These are phyloP conservation scores for Arbutus unedo DNA, from an alignment of 148 eudicot genomes.

Conservation along the genomic window DNA sequence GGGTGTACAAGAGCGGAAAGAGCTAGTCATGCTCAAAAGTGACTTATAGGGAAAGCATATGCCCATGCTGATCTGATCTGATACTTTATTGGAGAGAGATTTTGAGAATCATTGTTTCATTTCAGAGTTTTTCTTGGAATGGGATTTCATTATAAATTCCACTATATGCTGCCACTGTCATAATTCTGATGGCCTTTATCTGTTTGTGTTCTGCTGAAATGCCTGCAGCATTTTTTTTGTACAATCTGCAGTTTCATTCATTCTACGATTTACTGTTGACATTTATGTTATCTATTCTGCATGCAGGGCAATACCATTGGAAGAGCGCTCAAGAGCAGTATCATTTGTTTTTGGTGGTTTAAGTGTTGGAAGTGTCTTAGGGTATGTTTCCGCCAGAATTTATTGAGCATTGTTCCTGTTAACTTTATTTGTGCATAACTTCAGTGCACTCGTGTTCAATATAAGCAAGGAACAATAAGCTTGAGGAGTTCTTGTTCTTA, in stretches of 20 bases:
- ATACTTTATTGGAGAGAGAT: neutral
- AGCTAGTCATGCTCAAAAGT: too few relatives aligned
- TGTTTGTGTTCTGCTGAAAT: neutral
- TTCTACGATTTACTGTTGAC: neutral
- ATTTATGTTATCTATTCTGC: neutral
- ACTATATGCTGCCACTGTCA: neutral
- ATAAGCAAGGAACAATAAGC: neutral
- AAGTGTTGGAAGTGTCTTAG: conserved; percentile 93
- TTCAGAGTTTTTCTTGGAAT: neutral
- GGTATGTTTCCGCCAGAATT: conserved; percentile 46
- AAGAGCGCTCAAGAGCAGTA: conserved; percentile 97
- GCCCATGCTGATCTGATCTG: too few relatives aligned
- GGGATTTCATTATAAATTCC: neutral
- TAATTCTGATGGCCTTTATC: neutral
- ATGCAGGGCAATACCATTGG: conserved; percentile 81
- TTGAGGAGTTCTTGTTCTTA: neutral
- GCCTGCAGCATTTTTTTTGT: neutral
- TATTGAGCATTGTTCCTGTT: neutral
- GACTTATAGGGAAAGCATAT: too few relatives aligned
- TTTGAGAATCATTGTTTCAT: neutral
- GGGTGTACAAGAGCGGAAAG: too few relatives aligned
- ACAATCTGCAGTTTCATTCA: neutral
- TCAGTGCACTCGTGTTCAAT: neutral
- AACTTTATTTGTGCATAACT: conserved; percentile 2
- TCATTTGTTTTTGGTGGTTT: conserved; percentile 97